phyloP scores from a whole-genome alignment of 2,329 filamentous ascomycete species.

The Didymosphaeria variabile region DNA sequence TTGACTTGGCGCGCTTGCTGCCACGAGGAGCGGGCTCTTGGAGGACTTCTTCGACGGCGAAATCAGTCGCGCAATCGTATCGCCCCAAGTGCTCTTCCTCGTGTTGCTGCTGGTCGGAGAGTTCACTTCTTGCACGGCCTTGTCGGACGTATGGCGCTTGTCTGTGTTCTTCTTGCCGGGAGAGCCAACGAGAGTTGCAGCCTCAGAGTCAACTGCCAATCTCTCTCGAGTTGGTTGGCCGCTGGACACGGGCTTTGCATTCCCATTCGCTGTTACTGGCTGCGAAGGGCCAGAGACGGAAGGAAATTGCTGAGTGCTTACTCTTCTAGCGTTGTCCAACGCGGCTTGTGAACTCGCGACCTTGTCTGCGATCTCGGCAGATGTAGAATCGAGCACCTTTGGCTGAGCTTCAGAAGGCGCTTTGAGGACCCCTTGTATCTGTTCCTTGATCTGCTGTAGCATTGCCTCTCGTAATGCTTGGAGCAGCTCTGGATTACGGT shows the following conservation, averaged over 20 bases:
- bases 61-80: constrained; percentile 33
- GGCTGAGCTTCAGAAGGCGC: constrained; percentile 43
- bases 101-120: constrained; percentile 34
- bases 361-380: constrained; percentile 46
- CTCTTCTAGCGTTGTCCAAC: constrained; percentile 49
- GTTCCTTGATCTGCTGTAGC: constrained; percentile 42
- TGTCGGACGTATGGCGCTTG: constrained; percentile 23
- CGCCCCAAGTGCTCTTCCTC: constrained; percentile 31
- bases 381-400: constrained; percentile 41
- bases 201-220: constrained; percentile 15
- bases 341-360: constrained; percentile 44
- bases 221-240: constrained; percentile 1
- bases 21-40: constrained; percentile 27
- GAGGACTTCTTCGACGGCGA: constrained; percentile 30
- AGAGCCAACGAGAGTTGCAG: constrained; percentile 33
- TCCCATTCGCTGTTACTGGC: constrained; percentile 7
- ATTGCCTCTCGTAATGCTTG: constrained; percentile 45
- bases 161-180: constrained; percentile 18
- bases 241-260: neutral
- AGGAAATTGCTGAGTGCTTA: constrained; percentile 43
- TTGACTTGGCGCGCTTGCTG: constrained; percentile 1
- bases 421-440: constrained; percentile 43
- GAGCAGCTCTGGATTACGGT: constrained; percentile 42
- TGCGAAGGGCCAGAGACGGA: constrained; percentile 29
- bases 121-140: constrained; percentile 32